These are phyloP conservation scores for Geotrichum phurueaensis DNA, from an alignment of 1,139 yeast genomes.

Conservation along the genomic window DNA sequence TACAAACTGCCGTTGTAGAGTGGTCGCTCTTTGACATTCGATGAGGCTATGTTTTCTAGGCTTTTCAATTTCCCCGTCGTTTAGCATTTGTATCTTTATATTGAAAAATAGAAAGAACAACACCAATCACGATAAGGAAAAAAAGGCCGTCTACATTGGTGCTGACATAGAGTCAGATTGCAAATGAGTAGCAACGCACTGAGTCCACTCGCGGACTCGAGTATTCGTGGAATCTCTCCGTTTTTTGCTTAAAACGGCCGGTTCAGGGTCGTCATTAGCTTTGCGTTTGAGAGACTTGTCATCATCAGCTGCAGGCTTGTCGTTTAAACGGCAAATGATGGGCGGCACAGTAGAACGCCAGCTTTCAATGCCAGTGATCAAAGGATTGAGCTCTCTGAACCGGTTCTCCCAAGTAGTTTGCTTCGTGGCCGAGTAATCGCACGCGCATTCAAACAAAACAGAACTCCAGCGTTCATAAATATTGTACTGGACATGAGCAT, in stretches of 20 bases:
- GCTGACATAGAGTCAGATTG: conserved; percentile 4
- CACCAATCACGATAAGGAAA: background rate
- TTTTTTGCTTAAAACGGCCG: background rate
- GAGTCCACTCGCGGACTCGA: conserved; percentile 9
- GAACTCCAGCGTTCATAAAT: conserved; percentile 50
- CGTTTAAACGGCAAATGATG: conserved; percentile 1
- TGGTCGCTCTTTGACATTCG: background rate
- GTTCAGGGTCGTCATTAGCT: background rate
- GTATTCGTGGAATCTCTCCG: background rate
- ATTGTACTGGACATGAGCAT: conserved; percentile 46
- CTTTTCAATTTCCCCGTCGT: background rate
- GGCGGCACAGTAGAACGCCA: conserved; percentile 2
- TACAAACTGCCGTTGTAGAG: background rate
- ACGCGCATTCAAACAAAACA: conserved; percentile 31
- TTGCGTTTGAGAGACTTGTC: background rate
- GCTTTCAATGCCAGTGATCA: background rate
- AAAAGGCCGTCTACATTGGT: background rate
- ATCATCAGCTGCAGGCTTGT: background rate
- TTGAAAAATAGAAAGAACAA: background rate
- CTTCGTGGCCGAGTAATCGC: conserved; percentile 5
- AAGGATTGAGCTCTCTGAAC: conserved; percentile 1
- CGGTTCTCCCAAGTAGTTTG: conserved; percentile 1
- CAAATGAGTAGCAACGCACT: conserved; percentile 8
- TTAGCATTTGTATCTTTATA: background rate
- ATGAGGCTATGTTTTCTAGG: background rate